These are phyloP conservation scores for Groenewaldozyma auringiensis DNA, from an alignment of 1,139 yeast genomes.

Conservation along the genomic window DNA sequence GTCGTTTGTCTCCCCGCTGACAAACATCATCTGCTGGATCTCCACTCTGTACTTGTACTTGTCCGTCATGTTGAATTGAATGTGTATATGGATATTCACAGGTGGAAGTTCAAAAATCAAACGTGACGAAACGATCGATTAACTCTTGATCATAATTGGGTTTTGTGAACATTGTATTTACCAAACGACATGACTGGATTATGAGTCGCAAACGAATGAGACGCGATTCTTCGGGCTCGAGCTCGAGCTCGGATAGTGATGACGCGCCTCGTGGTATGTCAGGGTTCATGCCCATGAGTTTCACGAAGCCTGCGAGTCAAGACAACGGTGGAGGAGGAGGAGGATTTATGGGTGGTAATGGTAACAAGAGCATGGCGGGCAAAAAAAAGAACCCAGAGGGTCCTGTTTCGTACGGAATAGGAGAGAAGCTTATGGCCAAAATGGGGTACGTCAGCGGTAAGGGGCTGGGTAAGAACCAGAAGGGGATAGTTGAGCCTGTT, in stretches of 20 bases:
- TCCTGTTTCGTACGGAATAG: constrained; percentile 59
- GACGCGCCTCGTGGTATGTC: neutral
- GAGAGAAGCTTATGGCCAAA: constrained; percentile 66
- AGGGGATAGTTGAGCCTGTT: constrained; percentile 74
- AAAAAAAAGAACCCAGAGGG: neutral
- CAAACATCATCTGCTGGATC: constrained; percentile 98
- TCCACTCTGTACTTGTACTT: constrained; percentile 75
- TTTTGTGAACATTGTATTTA: too few species aligned
- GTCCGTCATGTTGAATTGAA: constrained; percentile 22
- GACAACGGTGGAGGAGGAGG: neutral
- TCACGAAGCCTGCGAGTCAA: too few species aligned
- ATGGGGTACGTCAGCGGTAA: constrained; percentile 86
- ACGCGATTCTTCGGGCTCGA: neutral
- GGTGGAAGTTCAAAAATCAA: too few species aligned
- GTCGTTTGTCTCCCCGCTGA: constrained; percentile 88
- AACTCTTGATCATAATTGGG: too few species aligned
- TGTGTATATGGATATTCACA: too few species aligned
- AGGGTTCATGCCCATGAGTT: neutral
- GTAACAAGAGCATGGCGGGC: neutral
- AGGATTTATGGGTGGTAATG: neutral
- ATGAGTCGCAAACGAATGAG: neutral
- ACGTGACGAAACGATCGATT: too few species aligned
- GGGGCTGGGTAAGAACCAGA: constrained; percentile 66
- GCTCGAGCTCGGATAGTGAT: neutral
- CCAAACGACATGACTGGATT: too few species aligned